phyloP scores from a whole-genome alignment of 495 filamentous ascomycete genomes.

The Tuber brumale region DNA sequence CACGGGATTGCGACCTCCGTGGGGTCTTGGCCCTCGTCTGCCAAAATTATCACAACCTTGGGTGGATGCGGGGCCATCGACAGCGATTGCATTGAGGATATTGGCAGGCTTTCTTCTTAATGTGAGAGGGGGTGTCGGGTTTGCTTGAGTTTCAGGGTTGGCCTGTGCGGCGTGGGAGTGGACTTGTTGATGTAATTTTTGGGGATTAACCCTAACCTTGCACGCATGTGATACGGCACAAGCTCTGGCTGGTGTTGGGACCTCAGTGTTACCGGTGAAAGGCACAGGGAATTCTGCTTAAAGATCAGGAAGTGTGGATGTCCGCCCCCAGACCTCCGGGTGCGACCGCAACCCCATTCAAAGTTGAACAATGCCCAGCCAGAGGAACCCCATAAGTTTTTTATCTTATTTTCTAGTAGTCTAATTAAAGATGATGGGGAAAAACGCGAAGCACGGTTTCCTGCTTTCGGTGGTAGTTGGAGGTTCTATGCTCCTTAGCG shows the following conservation, averaged over 20 bases:
- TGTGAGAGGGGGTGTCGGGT: not conserved
- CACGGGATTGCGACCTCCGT: slow-evolving; percentile 26
- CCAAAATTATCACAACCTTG: slow-evolving; percentile 22
- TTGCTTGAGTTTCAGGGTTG: not conserved
- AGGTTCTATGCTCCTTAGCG: not conserved
- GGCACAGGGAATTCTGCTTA: not conserved
- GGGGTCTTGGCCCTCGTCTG: slow-evolving; percentile 32
- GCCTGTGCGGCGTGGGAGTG: not conserved
- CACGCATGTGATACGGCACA: not conserved
- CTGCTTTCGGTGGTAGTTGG: not conserved
- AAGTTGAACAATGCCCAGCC: not conserved
- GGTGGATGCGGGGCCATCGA: slow-evolving; percentile 2
- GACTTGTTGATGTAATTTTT: not conserved
- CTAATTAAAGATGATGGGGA: not conserved
- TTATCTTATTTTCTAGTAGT: not conserved
- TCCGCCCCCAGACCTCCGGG: not conserved
- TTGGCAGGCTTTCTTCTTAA: not conserved
- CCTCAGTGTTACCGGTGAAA: not conserved
- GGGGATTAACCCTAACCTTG: not conserved
- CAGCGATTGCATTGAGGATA: not conserved
- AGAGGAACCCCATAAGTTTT: not conserved
- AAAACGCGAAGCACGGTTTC: not conserved
- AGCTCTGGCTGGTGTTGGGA: not conserved
- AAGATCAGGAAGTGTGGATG: not conserved
- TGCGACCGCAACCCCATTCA: not conserved